phyloP scores from a whole-genome alignment of 805 yeast species.

The Wickerhamiella lipophila region DNA sequence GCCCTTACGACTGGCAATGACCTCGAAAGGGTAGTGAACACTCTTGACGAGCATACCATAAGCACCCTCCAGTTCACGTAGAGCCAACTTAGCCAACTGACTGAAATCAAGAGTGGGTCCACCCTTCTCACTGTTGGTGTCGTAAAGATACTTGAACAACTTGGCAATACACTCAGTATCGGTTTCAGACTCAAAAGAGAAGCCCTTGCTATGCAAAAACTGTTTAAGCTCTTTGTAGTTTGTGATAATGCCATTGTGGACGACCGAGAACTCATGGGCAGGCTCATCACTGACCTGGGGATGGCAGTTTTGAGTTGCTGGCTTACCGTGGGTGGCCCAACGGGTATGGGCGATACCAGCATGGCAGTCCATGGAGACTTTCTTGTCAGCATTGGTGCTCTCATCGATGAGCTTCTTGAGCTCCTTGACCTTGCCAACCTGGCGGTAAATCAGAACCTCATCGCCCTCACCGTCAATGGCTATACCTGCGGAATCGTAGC shows the following conservation, averaged over 20 bases:
- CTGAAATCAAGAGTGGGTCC: constrained; percentile 62
- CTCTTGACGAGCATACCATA: constrained; percentile 92
- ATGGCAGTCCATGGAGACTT: constrained; percentile 61
- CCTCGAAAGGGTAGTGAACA: constrained; percentile 85
- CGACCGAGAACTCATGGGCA: constrained; percentile 72
- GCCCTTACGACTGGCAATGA: constrained; percentile 95
- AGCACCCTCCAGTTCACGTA: constrained; percentile 91
- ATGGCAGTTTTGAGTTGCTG: constrained; percentile 75
- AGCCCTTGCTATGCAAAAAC: constrained; percentile 67
- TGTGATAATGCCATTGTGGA: constrained; percentile 97
- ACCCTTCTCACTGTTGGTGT: constrained; percentile 50
- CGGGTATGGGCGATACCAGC: constrained; percentile 98
- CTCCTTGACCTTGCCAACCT: constrained; percentile 82
- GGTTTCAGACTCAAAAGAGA: constrained; percentile 76
- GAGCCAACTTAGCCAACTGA: constrained; percentile 82
- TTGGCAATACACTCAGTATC: constrained; percentile 98
- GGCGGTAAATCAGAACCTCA: constrained; percentile 62
- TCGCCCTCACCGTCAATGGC: constrained; percentile 85
- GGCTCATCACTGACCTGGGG: constrained; percentile 81
- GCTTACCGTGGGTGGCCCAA: constrained; percentile 99
- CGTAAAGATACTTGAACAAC: constrained; percentile 81
- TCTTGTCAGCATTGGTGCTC: constrained; percentile 35
- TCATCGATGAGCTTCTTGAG: constrained; percentile 49
- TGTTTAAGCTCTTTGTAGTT: constrained; percentile 86
- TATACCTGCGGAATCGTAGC: constrained; percentile 94